Conservation (phyloP, 805 yeast species). For the Candida mattraensis region DNA sequence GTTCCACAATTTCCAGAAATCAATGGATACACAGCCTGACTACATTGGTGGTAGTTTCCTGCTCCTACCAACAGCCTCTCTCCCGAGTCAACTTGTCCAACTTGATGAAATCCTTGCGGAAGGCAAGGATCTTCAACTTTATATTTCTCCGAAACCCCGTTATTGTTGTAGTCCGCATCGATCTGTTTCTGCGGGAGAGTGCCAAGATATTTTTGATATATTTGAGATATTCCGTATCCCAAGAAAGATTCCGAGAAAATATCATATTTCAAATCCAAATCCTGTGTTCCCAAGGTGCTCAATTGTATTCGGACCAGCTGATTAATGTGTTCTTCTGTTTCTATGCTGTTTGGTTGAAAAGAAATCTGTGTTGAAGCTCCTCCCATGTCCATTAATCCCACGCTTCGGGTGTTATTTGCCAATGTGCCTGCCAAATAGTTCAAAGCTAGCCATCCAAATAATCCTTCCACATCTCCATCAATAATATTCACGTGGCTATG, state of each 20-base stretch:
- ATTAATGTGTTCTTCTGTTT: slow-evolving; percentile 43
- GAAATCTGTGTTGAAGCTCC: slow-evolving; percentile 68
- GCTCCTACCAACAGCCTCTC: slow-evolving; percentile 43
- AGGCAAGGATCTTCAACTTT: slow-evolving; percentile 53
- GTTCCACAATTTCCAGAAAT: slow-evolving; percentile 30
- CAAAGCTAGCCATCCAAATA: slow-evolving; percentile 65
- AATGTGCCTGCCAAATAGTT: slow-evolving; percentile 54
- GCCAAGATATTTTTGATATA: slow-evolving; percentile 46
- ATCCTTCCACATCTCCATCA: slow-evolving; percentile 65
- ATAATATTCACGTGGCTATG: slow-evolving; percentile 55
- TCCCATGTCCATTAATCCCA: slow-evolving; percentile 62
- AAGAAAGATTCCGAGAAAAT: slow-evolving; percentile 57
- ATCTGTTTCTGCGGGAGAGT: slow-evolving; percentile 26
- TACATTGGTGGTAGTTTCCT: slow-evolving; percentile 51
- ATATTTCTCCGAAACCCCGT: slow-evolving; percentile 12
- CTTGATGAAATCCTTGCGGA: slow-evolving; percentile 43
- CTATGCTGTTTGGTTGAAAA: slow-evolving; percentile 55
- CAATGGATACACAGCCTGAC: slow-evolving; percentile 46
- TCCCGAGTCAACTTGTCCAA: slow-evolving; percentile 11
- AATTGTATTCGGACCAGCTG: slow-evolving; percentile 47
- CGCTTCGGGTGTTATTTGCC: slow-evolving; percentile 37
- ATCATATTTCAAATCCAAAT: slow-evolving; percentile 33
- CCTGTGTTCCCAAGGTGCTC: slow-evolving; percentile 31
- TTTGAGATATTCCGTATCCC: slow-evolving; percentile 62
- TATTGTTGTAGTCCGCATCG: slow-evolving; percentile 14